A percentile compares a stretch with the other conserved stretches of the same genome.
Conservation (phyloP, 176 grass and related monocot species). For the sorghum (Sorghum bicolor) region DNA sequence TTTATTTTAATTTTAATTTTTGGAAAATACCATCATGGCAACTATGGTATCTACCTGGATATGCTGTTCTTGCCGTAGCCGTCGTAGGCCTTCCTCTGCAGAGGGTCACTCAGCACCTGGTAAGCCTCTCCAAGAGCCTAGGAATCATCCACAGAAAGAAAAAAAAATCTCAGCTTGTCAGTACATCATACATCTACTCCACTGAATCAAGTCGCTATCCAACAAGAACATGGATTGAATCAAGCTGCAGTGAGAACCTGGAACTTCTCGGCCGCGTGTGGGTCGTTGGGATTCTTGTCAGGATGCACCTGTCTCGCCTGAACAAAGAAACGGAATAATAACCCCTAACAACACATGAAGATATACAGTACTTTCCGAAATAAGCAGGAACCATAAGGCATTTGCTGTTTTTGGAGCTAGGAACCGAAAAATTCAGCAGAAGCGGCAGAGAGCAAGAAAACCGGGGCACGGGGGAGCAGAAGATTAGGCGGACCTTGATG, state of each 20-base stretch:
- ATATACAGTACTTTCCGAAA: neutral
- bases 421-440: neutral
- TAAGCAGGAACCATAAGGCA: neutral
- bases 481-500: conserved; percentile 48
- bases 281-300: conserved; percentile 77
- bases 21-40: neutral
- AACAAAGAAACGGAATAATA: neutral
- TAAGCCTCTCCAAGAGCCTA: conserved; percentile 94
- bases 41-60: conserved; percentile 50
- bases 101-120: conserved; percentile 84
- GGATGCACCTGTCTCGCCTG: conserved; percentile 83
- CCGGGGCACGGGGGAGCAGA: neutral
- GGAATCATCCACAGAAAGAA: neutral
- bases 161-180: conserved; percentile 15
- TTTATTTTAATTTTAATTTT: neutral
- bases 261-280: conserved; percentile 80
- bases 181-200: neutral
- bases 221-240: neutral
- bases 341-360: neutral
- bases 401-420: neutral
- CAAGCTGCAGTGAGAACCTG: conserved; percentile 37
- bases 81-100: conserved; percentile 92
- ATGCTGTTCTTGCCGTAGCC: conserved; percentile 78
- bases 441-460: neutral
- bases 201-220: neutral